A percentile compares a stretch with the other conserved stretches of the same genome.
phyloP scores from a whole-genome alignment of 352 stramenopile genomes.

The Phytophthora pseudosyringae region DNA sequence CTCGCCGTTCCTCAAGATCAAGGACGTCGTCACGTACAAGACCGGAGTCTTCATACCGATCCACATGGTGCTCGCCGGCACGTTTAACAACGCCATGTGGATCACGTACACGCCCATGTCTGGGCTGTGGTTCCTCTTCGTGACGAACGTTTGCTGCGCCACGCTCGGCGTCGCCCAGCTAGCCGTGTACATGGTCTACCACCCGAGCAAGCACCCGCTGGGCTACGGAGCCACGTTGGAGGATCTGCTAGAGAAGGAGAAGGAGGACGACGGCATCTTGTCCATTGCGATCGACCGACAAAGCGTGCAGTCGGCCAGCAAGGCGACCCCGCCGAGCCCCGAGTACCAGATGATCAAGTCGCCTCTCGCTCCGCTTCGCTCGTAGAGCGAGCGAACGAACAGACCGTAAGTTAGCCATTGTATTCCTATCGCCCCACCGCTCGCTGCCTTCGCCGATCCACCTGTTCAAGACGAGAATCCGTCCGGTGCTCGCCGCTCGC shows the following conservation, averaged over 20 bases:
- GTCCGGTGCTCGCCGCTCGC: too few species aligned
- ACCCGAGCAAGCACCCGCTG: conserved; percentile 54
- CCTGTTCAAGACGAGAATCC: too few species aligned
- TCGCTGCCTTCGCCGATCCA: too few species aligned
- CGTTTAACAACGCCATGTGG: conserved; percentile 65
- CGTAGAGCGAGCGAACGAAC: background rate
- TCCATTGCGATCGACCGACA: conserved; percentile 29
- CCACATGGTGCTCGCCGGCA: conserved; percentile 58
- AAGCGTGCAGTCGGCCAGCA: conserved; percentile 22
- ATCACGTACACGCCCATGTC: conserved; percentile 53
- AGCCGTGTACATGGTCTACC: conserved; percentile 52
- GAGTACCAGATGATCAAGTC: conserved; percentile 39
- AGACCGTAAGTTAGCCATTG: conserved; percentile 11
- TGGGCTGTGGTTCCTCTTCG: conserved; percentile 59
- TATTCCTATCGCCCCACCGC: too few species aligned
- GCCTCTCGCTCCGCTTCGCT: conserved; percentile 27
- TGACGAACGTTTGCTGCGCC: conserved; percentile 52
- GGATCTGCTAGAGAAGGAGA: conserved; percentile 36
- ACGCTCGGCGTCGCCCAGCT: conserved; percentile 43
- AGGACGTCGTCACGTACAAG: conserved; percentile 52
- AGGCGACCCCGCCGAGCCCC: conserved; percentile 23
- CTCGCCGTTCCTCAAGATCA: conserved; percentile 63
- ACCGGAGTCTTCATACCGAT: conserved; percentile 60
- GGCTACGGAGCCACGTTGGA: conserved; percentile 25
- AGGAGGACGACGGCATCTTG: conserved; percentile 18